phyloP scores from a whole-genome alignment of 495 filamentous ascomycete genomes.

The Oleoguttula mirabilis region DNA sequence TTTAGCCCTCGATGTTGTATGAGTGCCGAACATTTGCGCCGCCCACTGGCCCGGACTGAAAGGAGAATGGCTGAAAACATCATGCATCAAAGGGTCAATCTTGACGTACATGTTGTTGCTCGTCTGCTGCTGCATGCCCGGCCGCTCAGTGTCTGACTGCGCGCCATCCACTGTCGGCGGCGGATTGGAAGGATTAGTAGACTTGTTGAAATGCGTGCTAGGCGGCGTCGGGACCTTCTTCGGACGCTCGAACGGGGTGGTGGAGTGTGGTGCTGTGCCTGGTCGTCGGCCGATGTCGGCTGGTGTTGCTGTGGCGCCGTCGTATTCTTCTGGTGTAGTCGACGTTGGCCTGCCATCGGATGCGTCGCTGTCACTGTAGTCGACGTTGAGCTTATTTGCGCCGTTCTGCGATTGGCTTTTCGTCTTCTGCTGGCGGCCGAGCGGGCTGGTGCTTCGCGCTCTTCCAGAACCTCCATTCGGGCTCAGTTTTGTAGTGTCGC shows the following conservation, averaged over 20 bases:
- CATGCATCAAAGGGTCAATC: not conserved
- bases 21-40: conserved; percentile 1
- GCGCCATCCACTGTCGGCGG: conserved; percentile 3
- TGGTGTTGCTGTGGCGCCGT: not conserved
- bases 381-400: conserved; percentile 7
- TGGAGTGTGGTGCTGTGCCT: conserved; percentile 4
- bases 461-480: not conserved
- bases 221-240: conserved; percentile 13
- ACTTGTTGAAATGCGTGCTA: conserved; percentile 1
- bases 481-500: conserved; percentile 32
- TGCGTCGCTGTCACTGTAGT: conserved; percentile 10
- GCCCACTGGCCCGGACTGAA: not conserved
- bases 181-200: not conserved
- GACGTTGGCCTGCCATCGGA: conserved; percentile 2
- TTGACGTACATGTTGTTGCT: conserved; percentile 19
- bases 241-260: conserved; percentile 6
- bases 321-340: conserved; percentile 3
- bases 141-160: conserved; percentile 8
- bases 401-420: not conserved
- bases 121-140: conserved; percentile 16
- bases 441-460: conserved; percentile 19
- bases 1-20: conserved; percentile 20
- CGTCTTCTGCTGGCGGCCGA: conserved; percentile 2
- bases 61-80: conserved; percentile 1
- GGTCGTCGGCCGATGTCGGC: not conserved